Conservation (phyloP, 2,329 filamentous ascomycete species). For the Akanthomyces dipterigenus region DNA sequence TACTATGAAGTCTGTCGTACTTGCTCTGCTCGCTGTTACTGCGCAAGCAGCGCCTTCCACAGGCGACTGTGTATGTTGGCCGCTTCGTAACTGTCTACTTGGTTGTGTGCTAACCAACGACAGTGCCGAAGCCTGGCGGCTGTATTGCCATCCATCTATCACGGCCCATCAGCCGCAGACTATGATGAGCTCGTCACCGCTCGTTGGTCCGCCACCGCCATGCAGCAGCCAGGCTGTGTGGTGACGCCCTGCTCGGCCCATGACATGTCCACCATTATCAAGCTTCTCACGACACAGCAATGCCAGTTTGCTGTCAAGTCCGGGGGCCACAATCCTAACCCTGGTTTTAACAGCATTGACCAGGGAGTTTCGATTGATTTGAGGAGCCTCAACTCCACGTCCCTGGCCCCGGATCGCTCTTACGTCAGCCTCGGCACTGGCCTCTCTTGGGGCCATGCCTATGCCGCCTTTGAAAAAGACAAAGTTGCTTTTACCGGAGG, state of each 20-base stretch:
- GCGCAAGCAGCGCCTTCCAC: constrained; percentile 1
- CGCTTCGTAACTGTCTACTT: not conserved
- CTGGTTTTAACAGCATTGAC: constrained; percentile 33
- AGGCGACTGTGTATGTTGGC: not conserved
- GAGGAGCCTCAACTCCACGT: constrained; percentile 28
- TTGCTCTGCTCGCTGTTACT: not conserved
- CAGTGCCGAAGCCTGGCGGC: constrained; percentile 2
- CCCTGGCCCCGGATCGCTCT: constrained; percentile 24
- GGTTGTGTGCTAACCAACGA: constrained; percentile 1
- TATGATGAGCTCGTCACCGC: constrained; percentile 2
- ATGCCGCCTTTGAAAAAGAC: constrained; percentile 29
- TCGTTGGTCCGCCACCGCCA: constrained; percentile 10
- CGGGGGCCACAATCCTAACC: constrained; percentile 42
- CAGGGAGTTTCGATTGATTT: constrained; percentile 34
- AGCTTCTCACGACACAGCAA: constrained; percentile 6
- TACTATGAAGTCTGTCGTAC: constrained; percentile 1
- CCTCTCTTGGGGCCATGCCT: constrained; percentile 36
- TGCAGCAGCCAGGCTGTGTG: constrained; percentile 12
- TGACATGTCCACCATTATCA: constrained; percentile 10
- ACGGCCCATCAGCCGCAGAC: constrained; percentile 1
- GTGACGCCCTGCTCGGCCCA: not conserved
- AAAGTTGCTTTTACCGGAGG: constrained; percentile 34
- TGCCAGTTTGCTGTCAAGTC: constrained; percentile 38
- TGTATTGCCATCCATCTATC: constrained; percentile 2
- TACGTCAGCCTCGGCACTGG: constrained; percentile 35